phyloP scores from a whole-genome alignment of 202 grass and related monocot genomes.

The Setaria italica region DNA sequence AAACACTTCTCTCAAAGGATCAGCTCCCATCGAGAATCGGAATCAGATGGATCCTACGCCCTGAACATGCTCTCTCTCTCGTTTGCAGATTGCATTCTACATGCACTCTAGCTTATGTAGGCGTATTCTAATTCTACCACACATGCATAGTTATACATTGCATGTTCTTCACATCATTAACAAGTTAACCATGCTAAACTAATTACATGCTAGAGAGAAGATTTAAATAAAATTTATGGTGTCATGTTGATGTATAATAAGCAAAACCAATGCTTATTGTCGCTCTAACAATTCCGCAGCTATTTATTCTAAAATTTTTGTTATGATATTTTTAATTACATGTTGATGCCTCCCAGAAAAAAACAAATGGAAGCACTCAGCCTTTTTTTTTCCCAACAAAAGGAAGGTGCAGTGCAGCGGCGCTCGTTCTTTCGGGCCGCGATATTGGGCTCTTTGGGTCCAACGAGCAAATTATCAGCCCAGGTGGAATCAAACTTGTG shows the following conservation, averaged over 20 bases:
- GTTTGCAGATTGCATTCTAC: background rate
- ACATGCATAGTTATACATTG: background rate
- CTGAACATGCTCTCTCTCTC: background rate
- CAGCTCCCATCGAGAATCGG: no score
- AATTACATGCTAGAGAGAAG: background rate
- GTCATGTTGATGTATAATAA: background rate
- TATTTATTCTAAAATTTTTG: background rate
- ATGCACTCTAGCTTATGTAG: background rate
- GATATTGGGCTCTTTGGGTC: background rate
- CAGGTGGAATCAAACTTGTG: background rate
- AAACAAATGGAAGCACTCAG: background rate
- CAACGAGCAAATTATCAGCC: background rate
- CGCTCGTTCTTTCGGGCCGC: background rate
- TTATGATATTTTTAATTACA: background rate
- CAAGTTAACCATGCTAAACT: background rate
- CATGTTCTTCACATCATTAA: background rate
- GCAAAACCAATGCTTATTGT: background rate
- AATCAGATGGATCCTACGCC: no score
- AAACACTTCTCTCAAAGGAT: no score
- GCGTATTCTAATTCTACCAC: background rate
- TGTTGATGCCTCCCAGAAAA: background rate
- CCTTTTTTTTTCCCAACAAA: background rate
- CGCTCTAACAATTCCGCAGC: background rate
- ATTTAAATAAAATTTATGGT: background rate
- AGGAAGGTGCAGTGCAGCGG: background rate